Base-by-base conservation (phyloP, 2,329 filamentous ascomycete species). In the Ophiostoma montium region DNA sequence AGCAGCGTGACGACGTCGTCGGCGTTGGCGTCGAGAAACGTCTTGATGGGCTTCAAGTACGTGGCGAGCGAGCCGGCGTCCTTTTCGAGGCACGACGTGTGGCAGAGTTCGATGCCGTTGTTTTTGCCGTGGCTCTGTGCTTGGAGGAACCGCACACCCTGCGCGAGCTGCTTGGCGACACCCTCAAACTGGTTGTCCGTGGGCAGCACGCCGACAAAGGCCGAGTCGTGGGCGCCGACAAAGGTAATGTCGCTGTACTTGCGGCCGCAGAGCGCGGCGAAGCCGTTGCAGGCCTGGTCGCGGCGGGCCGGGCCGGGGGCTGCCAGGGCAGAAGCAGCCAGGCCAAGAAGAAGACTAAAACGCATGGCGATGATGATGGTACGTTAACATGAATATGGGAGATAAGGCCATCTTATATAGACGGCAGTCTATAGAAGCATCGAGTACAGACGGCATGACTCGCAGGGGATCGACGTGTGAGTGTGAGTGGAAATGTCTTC, bases 141-240 rank as follows among this genome's bases (percentile, higher is more conserved):
- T 57, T 81, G 75, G 12, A 85, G 63, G 55, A 79, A 79, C 19
- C 81, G 74, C 36, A 84, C 71, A 15, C 81, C 81, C 31, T 75
- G 65, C 47, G 75, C 63, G 10, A 85, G 67, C 58, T 84, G 80
- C 2, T 66, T 63, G 21, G 70, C 70, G 21, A 80, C 71, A 5
- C 72, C 69, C 46, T 78, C 67, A 53, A 75, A 73, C 59, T 85
- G 80, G 61, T 82, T 81, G 52, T 80, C 64, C 50, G 69, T 62
- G 1, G 69, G 68, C 9, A 70, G 57, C 46, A 67, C 55, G 36
- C 80, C 77, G 36, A 80, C 72, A 57, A 84, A 84, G 35, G 78
- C 72, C 13, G 73, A 75, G 64, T 85, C 73, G 63, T 85, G 82
- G 7, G 80, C 70, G 21, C 79, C 82, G 16, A 80, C 64, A 51